Evolutionary conservation across 2,329 filamentous ascomycete species (phyloP).

Genomic region (Aspergillus neoniger): DNA sequence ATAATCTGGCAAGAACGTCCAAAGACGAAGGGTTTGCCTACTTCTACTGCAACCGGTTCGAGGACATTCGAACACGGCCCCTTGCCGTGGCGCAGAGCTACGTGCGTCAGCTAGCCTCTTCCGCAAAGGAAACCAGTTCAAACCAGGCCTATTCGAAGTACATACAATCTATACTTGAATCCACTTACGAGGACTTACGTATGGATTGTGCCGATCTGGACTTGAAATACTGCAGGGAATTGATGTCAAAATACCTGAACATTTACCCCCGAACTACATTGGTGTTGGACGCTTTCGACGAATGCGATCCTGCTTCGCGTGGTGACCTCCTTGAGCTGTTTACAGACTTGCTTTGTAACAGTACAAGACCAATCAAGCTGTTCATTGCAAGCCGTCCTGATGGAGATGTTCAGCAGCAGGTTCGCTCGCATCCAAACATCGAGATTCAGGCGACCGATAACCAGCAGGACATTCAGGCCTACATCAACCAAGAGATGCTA

Average conservation of each 20-base stretch:
- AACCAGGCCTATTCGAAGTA: constrained; percentile 6
- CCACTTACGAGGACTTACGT: neutral
- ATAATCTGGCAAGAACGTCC: neutral
- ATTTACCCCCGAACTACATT: constrained; percentile 34
- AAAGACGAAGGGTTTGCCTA: constrained; percentile 5
- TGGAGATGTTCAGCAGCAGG: constrained; percentile 26
- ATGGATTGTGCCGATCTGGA: too few relatives aligned
- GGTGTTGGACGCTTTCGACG: constrained; percentile 42
- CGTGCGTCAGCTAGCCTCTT: too few relatives aligned
- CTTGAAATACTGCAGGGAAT: neutral
- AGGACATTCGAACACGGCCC: constrained; percentile 26
- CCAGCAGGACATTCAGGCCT: constrained; percentile 14
- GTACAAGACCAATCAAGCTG: constrained; percentile 32
- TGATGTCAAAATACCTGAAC: constrained; percentile 27
- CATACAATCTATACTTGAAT: constrained; percentile 17
- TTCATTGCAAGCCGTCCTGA: constrained; percentile 40
- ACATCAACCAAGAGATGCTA: constrained; percentile 6
- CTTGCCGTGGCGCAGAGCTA: constrained; percentile 34
- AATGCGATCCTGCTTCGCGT: constrained; percentile 32
- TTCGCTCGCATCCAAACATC: constrained; percentile 53
- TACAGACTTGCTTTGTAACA: constrained; percentile 23
- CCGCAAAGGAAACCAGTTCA: too few relatives aligned
- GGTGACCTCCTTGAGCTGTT: constrained; percentile 29
- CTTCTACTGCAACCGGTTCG: constrained; percentile 1
- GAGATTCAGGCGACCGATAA: constrained; percentile 35